phyloP scores from a whole-genome alignment of 2,329 filamentous ascomycete species.

The Botrytis squamosa region DNA sequence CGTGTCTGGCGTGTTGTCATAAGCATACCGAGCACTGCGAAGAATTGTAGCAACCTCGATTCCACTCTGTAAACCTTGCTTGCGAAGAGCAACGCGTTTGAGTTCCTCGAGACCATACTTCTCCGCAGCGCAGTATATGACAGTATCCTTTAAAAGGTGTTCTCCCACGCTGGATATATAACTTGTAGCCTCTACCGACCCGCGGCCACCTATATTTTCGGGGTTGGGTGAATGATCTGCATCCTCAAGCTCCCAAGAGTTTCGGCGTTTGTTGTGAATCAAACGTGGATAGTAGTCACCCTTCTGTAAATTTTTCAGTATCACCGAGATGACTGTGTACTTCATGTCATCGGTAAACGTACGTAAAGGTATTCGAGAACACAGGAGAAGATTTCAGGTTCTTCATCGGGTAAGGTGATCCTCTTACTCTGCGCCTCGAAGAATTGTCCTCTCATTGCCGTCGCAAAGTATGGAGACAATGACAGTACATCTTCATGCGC shows the following conservation, averaged over 20 bases:
- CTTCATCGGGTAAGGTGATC: constrained; percentile 70
- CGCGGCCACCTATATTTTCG: constrained; percentile 56
- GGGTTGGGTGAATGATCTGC: constrained; percentile 55
- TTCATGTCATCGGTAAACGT: constrained; percentile 21
- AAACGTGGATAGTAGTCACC: constrained; percentile 68
- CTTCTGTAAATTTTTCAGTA: constrained; percentile 30
- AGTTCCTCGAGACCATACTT: constrained; percentile 89
- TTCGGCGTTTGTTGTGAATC: constrained; percentile 79
- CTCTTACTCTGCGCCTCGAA: constrained; percentile 75
- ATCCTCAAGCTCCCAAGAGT: constrained; percentile 89
- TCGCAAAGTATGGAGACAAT: constrained; percentile 80
- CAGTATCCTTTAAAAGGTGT: constrained; percentile 84
- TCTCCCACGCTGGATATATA: constrained; percentile 72
- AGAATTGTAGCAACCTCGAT: constrained; percentile 91
- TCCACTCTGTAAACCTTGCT: constrained; percentile 86
- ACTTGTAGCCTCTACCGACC: constrained; percentile 71
- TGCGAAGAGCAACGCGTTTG: constrained; percentile 85
- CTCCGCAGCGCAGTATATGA: constrained; percentile 90
- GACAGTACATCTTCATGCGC: constrained; percentile 90
- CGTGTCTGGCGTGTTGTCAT: constrained; percentile 89
- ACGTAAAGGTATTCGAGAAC: constrained; percentile 91
- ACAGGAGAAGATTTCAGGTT: constrained; percentile 90
- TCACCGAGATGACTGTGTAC: neutral
- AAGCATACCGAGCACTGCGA: constrained; percentile 89
- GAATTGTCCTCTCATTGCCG: constrained; percentile 69